Conservation (phyloP, 352 stramenopile species). For the Thalassiosira mediterranea region DNA sequence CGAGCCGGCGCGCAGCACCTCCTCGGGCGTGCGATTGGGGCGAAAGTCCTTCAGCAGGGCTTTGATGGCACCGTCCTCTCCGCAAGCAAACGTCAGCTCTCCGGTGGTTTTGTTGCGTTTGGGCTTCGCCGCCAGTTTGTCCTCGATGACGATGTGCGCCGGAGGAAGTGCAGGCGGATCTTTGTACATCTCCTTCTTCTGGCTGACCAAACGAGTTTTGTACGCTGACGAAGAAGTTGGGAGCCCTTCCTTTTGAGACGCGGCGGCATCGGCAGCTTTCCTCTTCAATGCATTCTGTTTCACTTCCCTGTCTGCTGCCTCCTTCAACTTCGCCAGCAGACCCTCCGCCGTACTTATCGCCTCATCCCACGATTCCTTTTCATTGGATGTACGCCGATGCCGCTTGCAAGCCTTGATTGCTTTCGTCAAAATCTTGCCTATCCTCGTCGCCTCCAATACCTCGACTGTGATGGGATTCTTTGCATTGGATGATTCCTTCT, state of each 20-base stretch:
- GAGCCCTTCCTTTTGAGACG: constrained; percentile 30
- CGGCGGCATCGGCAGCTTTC: not conserved
- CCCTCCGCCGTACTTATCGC: constrained; percentile 24
- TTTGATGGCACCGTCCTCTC: constrained; percentile 16
- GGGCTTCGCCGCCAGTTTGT: constrained; percentile 28
- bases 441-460: constrained; percentile 55
- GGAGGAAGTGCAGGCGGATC: constrained; percentile 72
- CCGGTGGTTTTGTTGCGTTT: constrained; percentile 58
- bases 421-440: constrained; percentile 63
- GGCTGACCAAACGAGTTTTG: constrained; percentile 45
- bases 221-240: constrained; percentile 55
- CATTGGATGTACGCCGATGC: constrained; percentile 46
- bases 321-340: constrained; percentile 56
- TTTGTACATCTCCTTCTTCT: constrained; percentile 84
- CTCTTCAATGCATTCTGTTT: not conserved
- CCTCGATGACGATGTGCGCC: constrained; percentile 47
- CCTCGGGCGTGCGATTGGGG: constrained; percentile 82
- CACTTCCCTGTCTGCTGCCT: constrained; percentile 31
- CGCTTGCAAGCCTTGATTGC: constrained; percentile 59
- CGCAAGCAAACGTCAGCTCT: constrained; percentile 61
- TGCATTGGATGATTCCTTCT: constrained; percentile 21
- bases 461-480: constrained; percentile 25
- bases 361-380: constrained; percentile 40
- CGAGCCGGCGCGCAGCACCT: constrained; percentile 70
- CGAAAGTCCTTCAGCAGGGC: constrained; percentile 71